Base-by-base conservation (phyloP, 1,284 basidiomycete genomes). In the Agroathelia rolfsii region DNA sequence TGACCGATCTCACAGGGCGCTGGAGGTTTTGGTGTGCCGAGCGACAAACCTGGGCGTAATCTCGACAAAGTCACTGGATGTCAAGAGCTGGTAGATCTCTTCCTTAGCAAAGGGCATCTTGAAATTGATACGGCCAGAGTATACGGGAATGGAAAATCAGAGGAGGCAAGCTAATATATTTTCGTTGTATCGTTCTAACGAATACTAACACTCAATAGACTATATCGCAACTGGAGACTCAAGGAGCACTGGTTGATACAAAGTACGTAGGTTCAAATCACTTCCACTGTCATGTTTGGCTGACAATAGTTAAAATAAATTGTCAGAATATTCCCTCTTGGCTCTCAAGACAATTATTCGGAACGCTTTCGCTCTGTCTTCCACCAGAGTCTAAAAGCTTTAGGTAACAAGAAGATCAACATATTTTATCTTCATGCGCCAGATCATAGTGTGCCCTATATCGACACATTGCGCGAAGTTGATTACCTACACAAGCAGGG, bases 401-500 rank as follows among this genome's bases (percentile, higher is more conserved):
- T 55, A 7, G 42, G 43, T 24, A 24, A 18, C 3, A 28, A 42
- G 27, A 48, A 50, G 21, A 42, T 51, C 23, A 40, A 46, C 14
- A 42, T 43, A 3, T 43, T 53, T 19, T 53, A 51, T 32, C 36
- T 52, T 6, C 54, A 56, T 29, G 30, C 22, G 11, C 48, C 46
- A 1, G 55, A 55, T 19, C 34, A 47, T 21, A 43, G 42, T 15
- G 45, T 47, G 2, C 44, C 48, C 2, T 44, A 51, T 30, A 41
- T 48, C 21, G 38, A 46, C 32, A 65, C 66, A 1, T 43, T 67
- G 15, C 44, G 48, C 19, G 61, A 56, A 0, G 50, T 61, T 25
- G 48, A 70, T 43, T 55, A 59, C 15, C 47, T 60, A 6, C 44
- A 65, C 43, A 49, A 58, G 33, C 51, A 60, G 24, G 65, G 65